Evolutionary conservation across 495 filamentous ascomycete genomes (phyloP), one percentile per base, ranked within the genome.

Genomic region (Tuber aestivum): DNA sequence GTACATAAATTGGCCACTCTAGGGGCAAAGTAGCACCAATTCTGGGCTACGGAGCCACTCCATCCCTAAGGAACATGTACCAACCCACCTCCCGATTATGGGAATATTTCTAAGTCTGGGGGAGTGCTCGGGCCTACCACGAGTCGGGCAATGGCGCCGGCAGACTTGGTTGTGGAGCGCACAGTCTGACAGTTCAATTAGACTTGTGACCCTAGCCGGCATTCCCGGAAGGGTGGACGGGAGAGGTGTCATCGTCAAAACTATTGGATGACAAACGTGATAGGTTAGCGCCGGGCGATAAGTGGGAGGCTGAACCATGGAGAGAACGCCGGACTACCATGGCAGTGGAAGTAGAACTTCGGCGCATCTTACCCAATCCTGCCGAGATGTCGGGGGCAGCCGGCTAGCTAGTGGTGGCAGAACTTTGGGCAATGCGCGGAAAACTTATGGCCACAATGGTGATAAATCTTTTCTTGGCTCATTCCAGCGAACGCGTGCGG

Each of bases 251-350:
- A 56, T 7, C 48, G n/a, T 23, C 48, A 27, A 10, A 0, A 27
- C 9, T 27, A 56, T 56, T 56, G 48, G 48, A 3, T 32, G 56
- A 27, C 4, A 56, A 56, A 18, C 27, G 35, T 2, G 27, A 65
- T 65, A 65, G 56, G 56, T 65, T 65, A 65, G 56, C 56, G 56
- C 56, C 27, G 56, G 5, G 56, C 32, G 27, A 65, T 65, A 18
- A 35, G n/a, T 61, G 27, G 32, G 32, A 35, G 27, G 56, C 56
- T 35, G 56, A 35, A 65, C 56, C 56, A 65, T 65, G 56, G 56
- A 65, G 56, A 65, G 56, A 65, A 65, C 14, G 32, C 56, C 56
- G 56, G 27, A 65, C 27, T 65, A 65, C 56, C 56, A 65, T 65
- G 56, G 56, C 27, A 6, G 18, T 35, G 56, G 56, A 65, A 65